A percentile compares a stretch with the other conserved stretches of the same genome.
Conservation (phyloP, 345 rosid genomes). For the Excoecaria cochinchinensis region DNA sequence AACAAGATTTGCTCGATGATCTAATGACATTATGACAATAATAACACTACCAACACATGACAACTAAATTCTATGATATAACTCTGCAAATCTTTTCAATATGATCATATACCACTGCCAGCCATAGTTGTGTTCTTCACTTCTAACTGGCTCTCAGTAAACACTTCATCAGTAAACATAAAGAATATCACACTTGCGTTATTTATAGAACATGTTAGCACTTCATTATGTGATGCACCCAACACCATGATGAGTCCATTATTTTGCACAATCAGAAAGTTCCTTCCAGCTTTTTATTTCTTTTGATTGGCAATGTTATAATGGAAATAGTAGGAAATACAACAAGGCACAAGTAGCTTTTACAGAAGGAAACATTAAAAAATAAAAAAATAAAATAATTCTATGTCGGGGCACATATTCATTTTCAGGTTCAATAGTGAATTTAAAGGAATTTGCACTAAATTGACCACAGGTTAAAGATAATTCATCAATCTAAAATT, state of each 20-base stretch:
- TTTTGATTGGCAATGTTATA: neutral
- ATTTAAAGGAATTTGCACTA: too few species aligned
- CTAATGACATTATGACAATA: too few species aligned
- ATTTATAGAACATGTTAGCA: neutral
- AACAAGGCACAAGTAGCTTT: neutral
- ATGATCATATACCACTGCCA: too few species aligned
- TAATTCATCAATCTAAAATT: too few species aligned
- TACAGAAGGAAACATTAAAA: neutral
- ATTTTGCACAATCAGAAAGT: neutral
- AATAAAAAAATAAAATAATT: neutral
- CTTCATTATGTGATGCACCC: neutral
- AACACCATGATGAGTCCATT: too few species aligned
- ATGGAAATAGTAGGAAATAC: neutral
- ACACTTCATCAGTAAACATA: constrained; percentile 64
- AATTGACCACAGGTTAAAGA: too few species aligned
- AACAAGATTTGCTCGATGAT: too few species aligned
- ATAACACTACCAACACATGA: too few species aligned
- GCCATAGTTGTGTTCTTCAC: constrained; percentile 81
- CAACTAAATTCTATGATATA: too few species aligned
- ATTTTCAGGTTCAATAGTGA: too few species aligned
- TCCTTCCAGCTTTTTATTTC: neutral
- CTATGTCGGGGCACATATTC: neutral
- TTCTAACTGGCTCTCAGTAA: constrained; percentile 65
- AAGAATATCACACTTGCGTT: neutral
- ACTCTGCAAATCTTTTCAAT: too few species aligned